phyloP scores from a whole-genome alignment of 2,329 filamentous ascomycete genomes.

The Arthrobotrys megalospora region DNA sequence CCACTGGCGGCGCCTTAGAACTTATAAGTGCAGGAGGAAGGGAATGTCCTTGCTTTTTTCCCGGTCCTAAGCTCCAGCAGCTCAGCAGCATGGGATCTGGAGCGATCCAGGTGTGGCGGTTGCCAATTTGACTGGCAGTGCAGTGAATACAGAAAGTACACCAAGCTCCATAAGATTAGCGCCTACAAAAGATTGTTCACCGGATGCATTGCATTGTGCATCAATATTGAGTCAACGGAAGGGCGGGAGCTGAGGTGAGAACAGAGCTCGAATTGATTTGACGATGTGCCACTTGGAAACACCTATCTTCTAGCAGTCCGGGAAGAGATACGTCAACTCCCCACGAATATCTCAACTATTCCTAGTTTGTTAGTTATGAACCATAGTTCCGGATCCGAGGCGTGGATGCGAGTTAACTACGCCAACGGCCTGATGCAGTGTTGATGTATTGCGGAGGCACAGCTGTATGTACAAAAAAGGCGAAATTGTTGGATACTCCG shows the following conservation, averaged over 20 bases:
- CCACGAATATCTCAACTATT: constrained; percentile 17
- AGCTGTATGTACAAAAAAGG: neutral
- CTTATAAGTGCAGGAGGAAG: constrained; percentile 48
- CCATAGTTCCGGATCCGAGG: constrained; percentile 35
- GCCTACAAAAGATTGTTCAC: constrained; percentile 14
- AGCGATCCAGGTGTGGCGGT: constrained; percentile 54
- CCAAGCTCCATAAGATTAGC: constrained; percentile 40
- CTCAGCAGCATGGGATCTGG: constrained; percentile 49
- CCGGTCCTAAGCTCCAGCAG: constrained; percentile 33
- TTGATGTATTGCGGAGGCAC: neutral
- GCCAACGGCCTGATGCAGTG: constrained; percentile 1
- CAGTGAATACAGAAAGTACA: constrained; percentile 15
- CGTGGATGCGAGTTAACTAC: neutral
- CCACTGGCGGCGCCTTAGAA: constrained; percentile 47
- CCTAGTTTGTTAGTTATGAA: constrained; percentile 24
- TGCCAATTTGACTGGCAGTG: constrained; percentile 28
- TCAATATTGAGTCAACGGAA: constrained; percentile 10
- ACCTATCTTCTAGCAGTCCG: constrained; percentile 1
- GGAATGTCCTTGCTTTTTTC: constrained; percentile 48
- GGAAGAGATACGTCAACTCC: constrained; percentile 3
- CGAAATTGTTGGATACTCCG: neutral
- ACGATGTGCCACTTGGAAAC: neutral
- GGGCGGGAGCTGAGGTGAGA: constrained; percentile 5
- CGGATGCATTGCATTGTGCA: neutral
- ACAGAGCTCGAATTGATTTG: neutral